Evolutionary conservation across 768 basidiomycete genomes (phyloP), one percentile per base, ranked within the genome.

Genomic region (Clitopilus passeckerianus): DNA sequence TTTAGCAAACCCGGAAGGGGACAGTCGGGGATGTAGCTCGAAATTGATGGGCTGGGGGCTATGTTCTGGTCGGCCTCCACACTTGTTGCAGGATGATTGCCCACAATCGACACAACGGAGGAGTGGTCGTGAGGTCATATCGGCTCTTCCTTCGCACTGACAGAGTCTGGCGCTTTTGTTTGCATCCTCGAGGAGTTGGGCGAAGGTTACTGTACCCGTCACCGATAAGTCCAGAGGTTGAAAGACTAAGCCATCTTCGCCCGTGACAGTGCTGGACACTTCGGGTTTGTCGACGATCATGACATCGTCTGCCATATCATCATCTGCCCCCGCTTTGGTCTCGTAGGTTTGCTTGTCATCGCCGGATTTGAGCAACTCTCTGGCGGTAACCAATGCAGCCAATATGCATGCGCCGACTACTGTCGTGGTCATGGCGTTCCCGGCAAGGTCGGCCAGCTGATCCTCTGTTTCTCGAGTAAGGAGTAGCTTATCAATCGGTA

Each of bases 371-470:
- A 97, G 76, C 34, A 92, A 77, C 53, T 83, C 80, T 68, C 79
- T 80, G 6, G 86, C 85, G 1, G 87, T 72, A 9, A 90, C 81
- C 50, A 98, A 76, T 0, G 93, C 93, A 16, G 90, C 87, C 58
- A 96, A 75, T 62, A 97, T 91, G 63, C 92, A 89, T 2, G 92
- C 83, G 1, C 95, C 95, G 30, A 98, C 95, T 23, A 97, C 95
- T 0, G 95, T 97, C 5, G 95, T 93, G 0, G 94, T 95, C 95
- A 98, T 98, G 60, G 95, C 95, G 67, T 98, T 98, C 1, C 95
- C 95, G 18, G 95, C 95, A 15, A 98, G 80, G 72, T 97, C 94
- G 2, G 94, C 93, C 6, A 98, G 79, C 60, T 98, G 89, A 71
- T 97, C 95, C 70, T 95, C 91, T 16, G 84, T 92, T 73, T 98